phyloP scores from a whole-genome alignment of 2,329 filamentous ascomycete genomes.

The Myriosclerotinia duriaeana region DNA sequence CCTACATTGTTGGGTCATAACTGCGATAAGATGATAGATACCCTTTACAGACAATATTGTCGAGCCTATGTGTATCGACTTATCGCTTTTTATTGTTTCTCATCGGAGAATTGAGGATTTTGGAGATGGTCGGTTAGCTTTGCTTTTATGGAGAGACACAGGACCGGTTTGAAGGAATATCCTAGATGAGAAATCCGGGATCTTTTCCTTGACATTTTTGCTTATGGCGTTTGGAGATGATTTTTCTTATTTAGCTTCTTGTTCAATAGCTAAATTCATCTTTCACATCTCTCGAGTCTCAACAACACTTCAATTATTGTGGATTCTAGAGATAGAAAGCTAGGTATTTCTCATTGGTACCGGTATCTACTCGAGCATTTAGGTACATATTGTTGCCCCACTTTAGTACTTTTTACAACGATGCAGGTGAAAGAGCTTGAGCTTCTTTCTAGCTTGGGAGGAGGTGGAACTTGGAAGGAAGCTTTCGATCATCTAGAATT shows the following conservation, averaged over 20 bases:
- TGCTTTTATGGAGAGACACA: conserved; percentile 23
- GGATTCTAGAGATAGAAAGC: conserved; percentile 5
- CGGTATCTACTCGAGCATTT: not conserved
- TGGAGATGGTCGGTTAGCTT: conserved; percentile 19
- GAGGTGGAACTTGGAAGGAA: too few relatives aligned
- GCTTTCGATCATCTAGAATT: not conserved
- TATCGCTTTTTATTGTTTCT: conserved; percentile 27
- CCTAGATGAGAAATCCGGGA: conserved; percentile 3
- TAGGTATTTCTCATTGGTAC: not conserved
- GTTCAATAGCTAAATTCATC: not conserved
- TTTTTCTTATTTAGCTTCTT: not conserved
- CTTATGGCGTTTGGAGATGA: conserved; percentile 14
- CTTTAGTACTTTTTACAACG: not conserved
- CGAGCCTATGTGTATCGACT: conserved; percentile 38
- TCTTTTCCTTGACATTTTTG: not conserved
- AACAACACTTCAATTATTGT: too few relatives aligned
- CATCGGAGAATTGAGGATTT: conserved; percentile 17
- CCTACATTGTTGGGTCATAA: conserved; percentile 31
- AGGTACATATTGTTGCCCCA: conserved; percentile 11
- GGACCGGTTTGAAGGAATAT: conserved; percentile 3
- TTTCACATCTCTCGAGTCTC: not conserved
- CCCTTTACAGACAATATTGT: conserved; percentile 36
- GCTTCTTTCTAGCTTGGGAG: too few relatives aligned
- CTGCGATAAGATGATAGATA: conserved; percentile 39
- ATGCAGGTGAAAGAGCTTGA: too few relatives aligned